phyloP scores from a whole-genome alignment of 768 basidiomycete species.

The Plicaturopsis crispa region DNA sequence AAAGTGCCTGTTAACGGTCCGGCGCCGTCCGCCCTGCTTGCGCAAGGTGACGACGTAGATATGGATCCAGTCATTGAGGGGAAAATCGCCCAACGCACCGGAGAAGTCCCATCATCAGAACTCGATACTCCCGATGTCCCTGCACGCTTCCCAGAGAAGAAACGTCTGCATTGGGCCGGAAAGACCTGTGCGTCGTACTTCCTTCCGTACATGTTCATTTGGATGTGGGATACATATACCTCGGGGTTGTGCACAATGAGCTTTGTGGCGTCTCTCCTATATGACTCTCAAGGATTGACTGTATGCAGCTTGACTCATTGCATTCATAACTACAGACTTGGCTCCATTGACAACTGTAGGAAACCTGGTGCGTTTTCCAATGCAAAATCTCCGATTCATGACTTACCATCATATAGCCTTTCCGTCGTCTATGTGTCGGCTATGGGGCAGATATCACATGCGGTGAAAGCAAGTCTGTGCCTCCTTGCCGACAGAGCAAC shows the following conservation, averaged over 20 bases:
- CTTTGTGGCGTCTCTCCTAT: no score
- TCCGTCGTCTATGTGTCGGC: conserved; percentile 80
- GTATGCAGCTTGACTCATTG: no score
- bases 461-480: conserved; percentile 67
- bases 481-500: no score
- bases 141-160: conserved; percentile 74
- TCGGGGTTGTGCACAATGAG: no score
- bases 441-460: conserved; percentile 94
- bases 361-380: conserved; percentile 58
- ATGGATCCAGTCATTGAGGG: conserved; percentile 4
- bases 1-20: no score
- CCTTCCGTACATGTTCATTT: neutral
- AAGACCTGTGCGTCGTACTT: conserved; percentile 61
- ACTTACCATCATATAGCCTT: conserved; percentile 49
- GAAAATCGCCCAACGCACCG: conserved; percentile 26
- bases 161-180: conserved; percentile 75
- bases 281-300: neutral
- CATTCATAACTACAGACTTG: conserved; percentile 21
- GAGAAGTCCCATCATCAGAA: conserved; percentile 11
- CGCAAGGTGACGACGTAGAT: conserved; percentile 1
- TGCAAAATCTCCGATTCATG: neutral
- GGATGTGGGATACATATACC: conserved; percentile 1
- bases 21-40: neutral
- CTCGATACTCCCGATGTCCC: conserved; percentile 63
- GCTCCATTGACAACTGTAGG: conserved; percentile 90